These are phyloP conservation scores for Hirsutella rhossiliensis DNA, from an alignment of 2,329 filamentous ascomycete species.

Conservation along the genomic window DNA sequence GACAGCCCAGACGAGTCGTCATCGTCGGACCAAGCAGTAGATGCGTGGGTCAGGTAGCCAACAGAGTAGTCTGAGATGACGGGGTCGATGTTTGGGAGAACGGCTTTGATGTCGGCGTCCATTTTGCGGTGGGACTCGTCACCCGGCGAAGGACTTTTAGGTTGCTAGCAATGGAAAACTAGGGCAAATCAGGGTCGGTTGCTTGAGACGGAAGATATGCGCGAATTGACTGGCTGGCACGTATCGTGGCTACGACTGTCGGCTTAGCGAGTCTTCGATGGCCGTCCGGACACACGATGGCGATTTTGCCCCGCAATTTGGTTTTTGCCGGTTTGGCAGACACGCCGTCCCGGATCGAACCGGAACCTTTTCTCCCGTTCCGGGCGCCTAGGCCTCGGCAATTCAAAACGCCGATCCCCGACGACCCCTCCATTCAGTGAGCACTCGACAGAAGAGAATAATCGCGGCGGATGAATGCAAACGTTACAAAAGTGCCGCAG, in stretches of 20 bases:
- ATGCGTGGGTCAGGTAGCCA: constrained; percentile 89
- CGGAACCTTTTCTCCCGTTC: too few relatives aligned
- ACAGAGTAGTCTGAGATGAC: constrained; percentile 86
- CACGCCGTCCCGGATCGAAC: background rate
- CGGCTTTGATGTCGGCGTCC: constrained; percentile 77
- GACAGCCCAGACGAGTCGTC: constrained; percentile 57
- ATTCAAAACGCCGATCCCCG: too few relatives aligned
- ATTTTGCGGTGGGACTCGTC: constrained; percentile 31
- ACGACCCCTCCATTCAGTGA: too few relatives aligned
- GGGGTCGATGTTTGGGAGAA: constrained; percentile 78
- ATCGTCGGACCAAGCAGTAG: constrained; percentile 67
- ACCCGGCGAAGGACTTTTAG: too few relatives aligned
- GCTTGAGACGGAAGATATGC: background rate
- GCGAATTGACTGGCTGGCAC: background rate
- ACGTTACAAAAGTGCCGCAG: too few relatives aligned
- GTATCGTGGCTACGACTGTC: background rate
- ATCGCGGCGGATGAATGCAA: too few relatives aligned
- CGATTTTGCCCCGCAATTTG: background rate
- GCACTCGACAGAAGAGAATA: too few relatives aligned
- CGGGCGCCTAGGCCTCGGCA: too few relatives aligned
- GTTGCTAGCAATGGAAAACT: background rate
- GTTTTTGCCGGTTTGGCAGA: background rate
- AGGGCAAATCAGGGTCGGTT: background rate
- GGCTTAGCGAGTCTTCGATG: background rate
- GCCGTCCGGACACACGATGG: background rate